Evolutionary conservation across 73 alveolate genomes (phyloP).

Genomic region (Paramecium sonneborni): DNA sequence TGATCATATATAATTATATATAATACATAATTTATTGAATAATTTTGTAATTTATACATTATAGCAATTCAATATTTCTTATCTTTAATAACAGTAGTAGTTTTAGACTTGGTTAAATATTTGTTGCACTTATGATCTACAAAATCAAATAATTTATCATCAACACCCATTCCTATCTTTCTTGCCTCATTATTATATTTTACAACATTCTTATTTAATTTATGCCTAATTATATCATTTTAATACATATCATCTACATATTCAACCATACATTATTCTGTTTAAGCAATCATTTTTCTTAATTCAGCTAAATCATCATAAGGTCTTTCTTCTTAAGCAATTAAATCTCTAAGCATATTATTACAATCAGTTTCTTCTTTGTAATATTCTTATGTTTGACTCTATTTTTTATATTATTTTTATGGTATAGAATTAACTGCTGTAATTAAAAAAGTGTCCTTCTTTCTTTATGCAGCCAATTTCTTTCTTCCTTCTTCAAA

Average conservation of each 20-base stretch:
- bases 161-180: slow-evolving; percentile 6
- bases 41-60: background rate
- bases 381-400: background rate
- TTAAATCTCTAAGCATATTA: background rate
- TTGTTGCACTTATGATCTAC: slow-evolving; percentile 23
- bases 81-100: background rate
- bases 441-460: background rate
- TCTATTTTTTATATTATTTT: background rate
- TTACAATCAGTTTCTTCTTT: background rate
- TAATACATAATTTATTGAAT: background rate
- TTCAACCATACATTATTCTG: background rate
- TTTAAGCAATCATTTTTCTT: slow-evolving; percentile 1
- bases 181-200: slow-evolving; percentile 8
- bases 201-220: slow-evolving; percentile 14
- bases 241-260: background rate
- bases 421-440: background rate
- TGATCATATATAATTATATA: background rate
- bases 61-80: background rate
- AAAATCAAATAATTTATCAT: background rate
- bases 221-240: background rate
- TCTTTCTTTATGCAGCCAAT: background rate
- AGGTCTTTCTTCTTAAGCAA: background rate
- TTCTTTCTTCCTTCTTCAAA: background rate
- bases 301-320: slow-evolving; percentile 27
- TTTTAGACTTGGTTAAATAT: background rate